These are phyloP conservation scores for Malassezia pachydermatis DNA, from an alignment of 1,284 basidiomycete genomes.

Conservation along the genomic window DNA sequence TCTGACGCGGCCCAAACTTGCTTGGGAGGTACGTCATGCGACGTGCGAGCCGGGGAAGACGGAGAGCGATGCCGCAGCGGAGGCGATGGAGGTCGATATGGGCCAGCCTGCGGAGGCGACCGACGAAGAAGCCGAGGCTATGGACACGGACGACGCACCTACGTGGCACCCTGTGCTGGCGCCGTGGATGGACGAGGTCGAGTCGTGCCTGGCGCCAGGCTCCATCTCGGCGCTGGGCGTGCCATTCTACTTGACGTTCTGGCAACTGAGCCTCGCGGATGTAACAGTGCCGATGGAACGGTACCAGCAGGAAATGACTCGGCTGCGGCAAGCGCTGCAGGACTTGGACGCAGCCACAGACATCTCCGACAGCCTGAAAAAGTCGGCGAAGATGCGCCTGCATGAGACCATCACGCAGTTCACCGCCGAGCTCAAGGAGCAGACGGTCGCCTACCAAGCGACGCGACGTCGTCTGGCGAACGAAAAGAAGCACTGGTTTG, in stretches of 20 bases:
- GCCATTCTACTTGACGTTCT: slow-evolving; percentile 45
- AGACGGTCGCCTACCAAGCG: slow-evolving; percentile 60
- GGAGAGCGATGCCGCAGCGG: slow-evolving; percentile 19
- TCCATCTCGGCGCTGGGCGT: slow-evolving; percentile 27
- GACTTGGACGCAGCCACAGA: slow-evolving; percentile 19
- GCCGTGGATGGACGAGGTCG: slow-evolving; percentile 27
- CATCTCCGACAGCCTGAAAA: slow-evolving; percentile 22
- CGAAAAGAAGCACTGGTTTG: slow-evolving; percentile 84
- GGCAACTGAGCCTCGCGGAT: slow-evolving; percentile 42
- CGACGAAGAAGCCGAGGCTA: background rate
- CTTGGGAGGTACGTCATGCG: slow-evolving; percentile 8
- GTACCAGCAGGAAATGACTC: slow-evolving; percentile 41
- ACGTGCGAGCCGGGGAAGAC: background rate
- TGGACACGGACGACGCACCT: background rate
- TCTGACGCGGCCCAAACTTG: slow-evolving; percentile 33
- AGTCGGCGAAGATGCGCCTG: slow-evolving; percentile 33
- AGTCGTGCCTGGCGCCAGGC: slow-evolving; percentile 23
- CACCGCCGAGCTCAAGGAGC: slow-evolving; percentile 61
- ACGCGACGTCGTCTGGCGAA: slow-evolving; percentile 65
- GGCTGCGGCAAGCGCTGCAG: slow-evolving; percentile 28
- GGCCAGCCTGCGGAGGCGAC: background rate
- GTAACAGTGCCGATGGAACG: slow-evolving; percentile 44
- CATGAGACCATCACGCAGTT: slow-evolving; percentile 40
- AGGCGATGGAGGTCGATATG: slow-evolving; percentile 20
- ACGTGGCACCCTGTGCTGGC: slow-evolving; percentile 37